Conservation (phyloP, 768 basidiomycete species). For the Tricholoma sp. region DNA sequence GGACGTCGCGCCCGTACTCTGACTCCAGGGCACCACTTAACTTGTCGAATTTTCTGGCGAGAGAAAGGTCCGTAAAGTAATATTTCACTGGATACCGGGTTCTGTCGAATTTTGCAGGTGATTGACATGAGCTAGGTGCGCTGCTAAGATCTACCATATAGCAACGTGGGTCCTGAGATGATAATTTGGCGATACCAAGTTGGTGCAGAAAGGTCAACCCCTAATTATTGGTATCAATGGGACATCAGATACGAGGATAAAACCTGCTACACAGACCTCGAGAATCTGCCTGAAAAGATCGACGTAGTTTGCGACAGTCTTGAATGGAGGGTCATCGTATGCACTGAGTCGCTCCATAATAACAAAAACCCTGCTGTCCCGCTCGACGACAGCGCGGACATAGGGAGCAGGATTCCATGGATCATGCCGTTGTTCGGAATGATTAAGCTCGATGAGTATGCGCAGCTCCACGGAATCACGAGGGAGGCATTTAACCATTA, state of each 20-base stretch:
- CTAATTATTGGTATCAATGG: constrained; percentile 14
- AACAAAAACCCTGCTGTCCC: constrained; percentile 35
- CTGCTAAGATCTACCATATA: constrained; percentile 43
- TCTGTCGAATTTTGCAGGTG: constrained; percentile 14
- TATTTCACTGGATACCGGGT: constrained; percentile 21
- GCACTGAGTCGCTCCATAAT: constrained; percentile 41
- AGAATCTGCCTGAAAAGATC: constrained; percentile 48
- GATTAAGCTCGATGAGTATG: constrained; percentile 39
- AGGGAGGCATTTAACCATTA: constrained; percentile 38
- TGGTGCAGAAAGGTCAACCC: constrained; percentile 47
- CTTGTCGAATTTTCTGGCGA: constrained; percentile 18
- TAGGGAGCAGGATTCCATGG: constrained; percentile 53
- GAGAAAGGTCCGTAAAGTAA: constrained; percentile 24
- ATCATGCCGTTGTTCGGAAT: constrained; percentile 37
- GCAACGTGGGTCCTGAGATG: constrained; percentile 27
- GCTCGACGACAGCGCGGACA: constrained; percentile 38
- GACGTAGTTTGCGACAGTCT: constrained; percentile 41
- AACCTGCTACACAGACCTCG: constrained; percentile 30
- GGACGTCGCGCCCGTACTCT: constrained; percentile 32
- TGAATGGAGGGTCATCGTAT: constrained; percentile 41
- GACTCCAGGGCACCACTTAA: neutral
- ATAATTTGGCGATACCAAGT: constrained; percentile 33
- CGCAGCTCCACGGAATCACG: constrained; percentile 32
- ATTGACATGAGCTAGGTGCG: constrained; percentile 14
- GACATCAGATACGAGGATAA: neutral